Evolutionary conservation across 352 stramenopile species (phyloP), one percentile per base, ranked within the genome.

Genomic region (Pythium chondricola): DNA sequence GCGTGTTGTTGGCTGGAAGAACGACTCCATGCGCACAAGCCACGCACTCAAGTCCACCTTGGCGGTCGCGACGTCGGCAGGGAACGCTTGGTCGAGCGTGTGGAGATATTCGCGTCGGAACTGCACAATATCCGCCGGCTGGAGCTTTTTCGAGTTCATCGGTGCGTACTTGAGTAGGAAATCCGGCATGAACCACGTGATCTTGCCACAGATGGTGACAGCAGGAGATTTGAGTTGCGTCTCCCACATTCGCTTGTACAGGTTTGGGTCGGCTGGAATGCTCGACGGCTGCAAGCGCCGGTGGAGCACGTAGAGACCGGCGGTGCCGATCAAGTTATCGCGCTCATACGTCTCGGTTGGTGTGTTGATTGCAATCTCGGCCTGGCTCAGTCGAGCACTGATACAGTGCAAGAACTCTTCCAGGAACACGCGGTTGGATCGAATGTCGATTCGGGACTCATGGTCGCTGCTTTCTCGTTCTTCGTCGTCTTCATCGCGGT

Each of bases 201-300:
- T 84, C 56, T 90, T 89, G 21, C 78, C 79, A 40, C 78, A 91
- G 49, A 92, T 74, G 8, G 84, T 88, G 24, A 96, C 73, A 13
- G 85, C 76, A 36, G 87, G 88, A 20, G 84, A 70, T 36, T 89
- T 89, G 13, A 79, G 56, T 45, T 95, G 85, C 14, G 77, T 74
- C 32, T 88, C 83, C 88, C 90, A 97, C n/a, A 98, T 47, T 3
- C 71, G 69, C 43, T 92, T 94, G 71, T 97, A 95, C 6, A 98
- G 61, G 11, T 78, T 86, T 13, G 75, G 74, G 56, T 98, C 93
- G 0, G 86, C 85, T 5, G 85, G 58, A 4, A 87, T 65, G 52
- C 91, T 95, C 9, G 85, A 69, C 16, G 86, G 79, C 27, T 93
- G 61, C n/a, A 97, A 39, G 40, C 75, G 61, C 13, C 79, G 75